Conservation (phyloP, 306 rosid species). For the Prunus fruticosa region DNA sequence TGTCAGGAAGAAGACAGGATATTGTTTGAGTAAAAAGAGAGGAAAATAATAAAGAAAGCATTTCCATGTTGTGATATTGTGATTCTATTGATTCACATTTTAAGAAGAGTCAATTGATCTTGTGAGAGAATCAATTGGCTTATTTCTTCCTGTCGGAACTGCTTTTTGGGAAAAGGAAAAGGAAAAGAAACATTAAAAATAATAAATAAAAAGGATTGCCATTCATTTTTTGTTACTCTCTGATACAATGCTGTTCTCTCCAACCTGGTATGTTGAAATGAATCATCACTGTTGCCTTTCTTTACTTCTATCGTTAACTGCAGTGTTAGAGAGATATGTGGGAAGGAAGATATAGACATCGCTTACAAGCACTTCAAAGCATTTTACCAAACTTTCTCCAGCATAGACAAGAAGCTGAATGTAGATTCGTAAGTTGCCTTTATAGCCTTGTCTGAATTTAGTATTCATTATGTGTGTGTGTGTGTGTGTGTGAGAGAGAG, state of each 20-base stretch:
- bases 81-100: no score
- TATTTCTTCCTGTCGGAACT: neutral
- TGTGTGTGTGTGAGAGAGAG: neutral
- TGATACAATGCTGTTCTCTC: neutral
- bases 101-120: no score
- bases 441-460: neutral
- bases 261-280: conserved; percentile 1
- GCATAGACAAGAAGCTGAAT: conserved; percentile 65
- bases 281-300: neutral
- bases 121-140: neutral
- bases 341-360: conserved; percentile 83
- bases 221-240: no score
- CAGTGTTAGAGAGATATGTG: conserved; percentile 93
- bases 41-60: no score
- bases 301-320: conserved; percentile 20
- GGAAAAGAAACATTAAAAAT: no score
- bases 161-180: neutral
- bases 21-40: no score
- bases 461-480: neutral
- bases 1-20: no score
- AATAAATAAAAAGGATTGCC: neutral
- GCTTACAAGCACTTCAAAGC: conserved; percentile 94
- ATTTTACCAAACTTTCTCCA: conserved; percentile 72
- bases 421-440: conserved; percentile 50
- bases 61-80: no score